Evolutionary conservation across 352 stramenopile genomes (phyloP).

Genomic region (Phytophthora quininea): DNA sequence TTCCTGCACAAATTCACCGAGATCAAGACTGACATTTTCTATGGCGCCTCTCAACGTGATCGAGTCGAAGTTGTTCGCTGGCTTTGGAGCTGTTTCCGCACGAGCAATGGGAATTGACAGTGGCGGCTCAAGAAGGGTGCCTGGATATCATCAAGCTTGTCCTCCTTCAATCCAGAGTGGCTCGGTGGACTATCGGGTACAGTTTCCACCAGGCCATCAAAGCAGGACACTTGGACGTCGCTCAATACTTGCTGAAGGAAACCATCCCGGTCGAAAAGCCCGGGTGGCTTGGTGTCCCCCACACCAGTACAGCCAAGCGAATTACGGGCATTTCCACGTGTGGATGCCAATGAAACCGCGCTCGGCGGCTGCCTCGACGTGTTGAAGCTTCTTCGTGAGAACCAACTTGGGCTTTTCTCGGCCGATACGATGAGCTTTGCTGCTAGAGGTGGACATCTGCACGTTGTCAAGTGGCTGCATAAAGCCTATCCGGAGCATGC

Average conservation of each 20-base stretch:
- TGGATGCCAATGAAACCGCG: background rate
- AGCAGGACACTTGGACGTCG: background rate
- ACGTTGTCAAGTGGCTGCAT: constrained; percentile 3
- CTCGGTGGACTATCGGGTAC: background rate
- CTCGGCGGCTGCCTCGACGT: background rate
- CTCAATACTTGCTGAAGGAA: constrained; percentile 2
- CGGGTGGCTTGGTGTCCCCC: no score
- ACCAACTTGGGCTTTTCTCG: background rate
- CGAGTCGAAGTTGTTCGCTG: constrained; percentile 8
- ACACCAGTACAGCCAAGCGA: no score
- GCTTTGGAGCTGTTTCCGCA: constrained; percentile 12
- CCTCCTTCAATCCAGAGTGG: background rate
- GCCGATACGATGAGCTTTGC: background rate
- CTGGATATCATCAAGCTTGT: constrained; percentile 10
- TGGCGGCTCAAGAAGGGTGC: constrained; percentile 2
- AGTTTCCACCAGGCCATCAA: constrained; percentile 1
- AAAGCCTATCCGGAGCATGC: background rate
- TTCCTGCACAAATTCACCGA: constrained; percentile 4
- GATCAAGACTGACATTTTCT: background rate
- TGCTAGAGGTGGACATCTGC: background rate
- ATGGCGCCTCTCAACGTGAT: background rate
- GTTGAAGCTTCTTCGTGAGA: background rate
- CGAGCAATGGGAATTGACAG: background rate
- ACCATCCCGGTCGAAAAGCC: background rate
- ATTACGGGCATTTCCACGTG: no score